These are phyloP conservation scores for Stentor coeruleus DNA, from an alignment of 73 alveolate genomes.

Conservation along the genomic window DNA sequence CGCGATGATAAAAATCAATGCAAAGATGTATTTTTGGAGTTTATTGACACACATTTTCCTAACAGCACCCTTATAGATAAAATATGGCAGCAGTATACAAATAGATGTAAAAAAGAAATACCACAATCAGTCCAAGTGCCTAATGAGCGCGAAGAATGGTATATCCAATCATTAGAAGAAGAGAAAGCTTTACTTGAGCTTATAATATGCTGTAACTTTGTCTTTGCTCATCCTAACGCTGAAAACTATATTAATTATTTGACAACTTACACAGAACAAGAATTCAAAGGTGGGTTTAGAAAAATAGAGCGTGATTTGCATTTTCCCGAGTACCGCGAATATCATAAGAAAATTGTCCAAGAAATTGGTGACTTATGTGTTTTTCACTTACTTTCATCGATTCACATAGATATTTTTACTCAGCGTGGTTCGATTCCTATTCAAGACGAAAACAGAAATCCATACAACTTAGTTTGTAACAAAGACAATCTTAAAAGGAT, in stretches of 20 bases:
- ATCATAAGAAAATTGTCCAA: not conserved
- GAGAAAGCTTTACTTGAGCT: not conserved
- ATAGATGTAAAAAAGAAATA: not conserved
- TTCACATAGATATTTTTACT: constrained; percentile 3
- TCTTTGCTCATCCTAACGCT: not conserved
- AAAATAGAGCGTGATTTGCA: not conserved
- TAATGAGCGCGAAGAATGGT: constrained; percentile 21
- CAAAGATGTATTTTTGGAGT: not conserved
- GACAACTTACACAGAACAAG: not conserved
- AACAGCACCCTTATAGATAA: not conserved
- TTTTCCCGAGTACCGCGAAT: not conserved
- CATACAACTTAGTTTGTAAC: not conserved
- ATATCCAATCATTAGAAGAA: not conserved
- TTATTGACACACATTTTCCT: not conserved
- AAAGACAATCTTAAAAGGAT: not conserved
- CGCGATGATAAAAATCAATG: not conserved
- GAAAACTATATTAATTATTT: not conserved
- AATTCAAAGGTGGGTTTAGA: constrained; percentile 6
- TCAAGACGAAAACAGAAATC: not conserved
- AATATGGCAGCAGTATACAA: not conserved
- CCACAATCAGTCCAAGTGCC: not conserved
- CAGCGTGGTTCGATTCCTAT: not conserved
- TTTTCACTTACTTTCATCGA: constrained; percentile 20
- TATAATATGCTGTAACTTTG: not conserved
- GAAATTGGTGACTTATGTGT: constrained; percentile 4